Evolutionary conservation across 1,284 basidiomycete genomes (phyloP).

Genomic region (Puccinia hordei): DNA sequence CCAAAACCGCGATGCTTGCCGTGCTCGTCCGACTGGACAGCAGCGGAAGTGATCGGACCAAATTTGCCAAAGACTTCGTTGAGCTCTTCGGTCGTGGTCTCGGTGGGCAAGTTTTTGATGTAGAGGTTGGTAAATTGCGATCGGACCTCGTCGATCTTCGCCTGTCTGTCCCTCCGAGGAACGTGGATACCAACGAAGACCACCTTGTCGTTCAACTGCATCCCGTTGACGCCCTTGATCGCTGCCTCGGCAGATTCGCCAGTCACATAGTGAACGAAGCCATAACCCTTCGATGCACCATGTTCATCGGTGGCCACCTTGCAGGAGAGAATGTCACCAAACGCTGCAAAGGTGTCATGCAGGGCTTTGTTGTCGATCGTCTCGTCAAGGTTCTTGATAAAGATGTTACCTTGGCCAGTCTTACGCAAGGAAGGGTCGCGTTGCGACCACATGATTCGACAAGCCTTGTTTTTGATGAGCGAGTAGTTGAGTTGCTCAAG

Average conservation of each 20-base stretch:
- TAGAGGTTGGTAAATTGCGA: slow-evolving; percentile 98
- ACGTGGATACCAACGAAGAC: slow-evolving; percentile 98
- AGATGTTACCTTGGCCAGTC: slow-evolving; percentile 99
- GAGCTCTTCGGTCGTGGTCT: slow-evolving; percentile 85
- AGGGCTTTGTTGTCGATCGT: slow-evolving; percentile 99
- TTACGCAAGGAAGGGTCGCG: slow-evolving; percentile 98
- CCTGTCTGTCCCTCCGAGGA: slow-evolving; percentile 83
- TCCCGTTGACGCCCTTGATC: slow-evolving; percentile 98
- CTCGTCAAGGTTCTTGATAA: slow-evolving; percentile 99
- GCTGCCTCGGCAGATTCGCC: slow-evolving; percentile 92
- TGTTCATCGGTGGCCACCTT: slow-evolving; percentile 92
- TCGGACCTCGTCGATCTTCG: slow-evolving; percentile 96
- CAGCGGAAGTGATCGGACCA: slow-evolving; percentile 85
- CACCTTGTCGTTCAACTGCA: slow-evolving; percentile 99
- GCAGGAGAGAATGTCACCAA: slow-evolving; percentile 98
- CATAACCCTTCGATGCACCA: slow-evolving; percentile 91
- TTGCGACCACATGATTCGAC: slow-evolving; percentile 99
- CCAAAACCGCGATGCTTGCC: slow-evolving; percentile 94
- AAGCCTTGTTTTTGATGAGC: slow-evolving; percentile 95
- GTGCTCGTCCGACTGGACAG: slow-evolving; percentile 77
- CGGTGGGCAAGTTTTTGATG: slow-evolving; percentile 91
- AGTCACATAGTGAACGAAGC: slow-evolving; percentile 98
- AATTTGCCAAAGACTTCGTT: slow-evolving; percentile 76
- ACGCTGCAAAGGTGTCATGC: slow-evolving; percentile 98
- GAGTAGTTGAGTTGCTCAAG: slow-evolving; percentile 99